Evolutionary conservation across 306 rosid genomes (phyloP).

Genomic region (Vigna mungo): DNA sequence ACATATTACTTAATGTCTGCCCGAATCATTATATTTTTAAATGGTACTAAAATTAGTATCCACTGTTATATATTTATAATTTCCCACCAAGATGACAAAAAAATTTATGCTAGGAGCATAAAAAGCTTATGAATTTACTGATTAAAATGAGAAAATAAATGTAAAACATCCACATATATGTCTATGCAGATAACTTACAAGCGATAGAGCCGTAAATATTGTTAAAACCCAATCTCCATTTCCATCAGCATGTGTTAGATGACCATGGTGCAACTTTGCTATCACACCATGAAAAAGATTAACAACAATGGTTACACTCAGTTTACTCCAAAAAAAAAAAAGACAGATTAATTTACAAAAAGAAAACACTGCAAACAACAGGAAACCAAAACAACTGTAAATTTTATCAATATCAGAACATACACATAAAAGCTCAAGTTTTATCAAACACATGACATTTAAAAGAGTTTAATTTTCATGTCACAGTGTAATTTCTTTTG

Average conservation of each 20-base stretch:
- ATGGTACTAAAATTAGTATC: neutral
- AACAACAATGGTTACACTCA: conserved; percentile 21
- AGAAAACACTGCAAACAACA: neutral
- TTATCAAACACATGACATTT: conserved; percentile 2
- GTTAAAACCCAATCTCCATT: conserved; percentile 98
- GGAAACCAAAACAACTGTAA: conserved; percentile 18
- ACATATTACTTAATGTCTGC: neutral
- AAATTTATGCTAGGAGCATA: neutral
- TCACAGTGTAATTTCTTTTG: too few species aligned
- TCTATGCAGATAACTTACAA: conserved; percentile 61
- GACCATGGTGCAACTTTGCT: conserved; percentile 97
- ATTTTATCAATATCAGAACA: conserved; percentile 18
- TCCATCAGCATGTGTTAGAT: conserved; percentile 91
- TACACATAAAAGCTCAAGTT: conserved; percentile 6
- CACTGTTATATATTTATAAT: neutral
- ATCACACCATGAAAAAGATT: conserved; percentile 44
- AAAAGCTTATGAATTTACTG: neutral
- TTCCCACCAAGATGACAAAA: conserved; percentile 4
- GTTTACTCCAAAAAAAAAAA: conserved; percentile 24
- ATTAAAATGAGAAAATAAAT: conserved; percentile 12
- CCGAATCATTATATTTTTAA: neutral
- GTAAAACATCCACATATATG: neutral
- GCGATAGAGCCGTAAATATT: conserved; percentile 83
- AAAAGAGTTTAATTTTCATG: neutral
- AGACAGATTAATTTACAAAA: neutral